Evolutionary conservation across 176 grass and related monocot genomes (phyloP).

Genomic region (Alopecurus myosuroides): DNA sequence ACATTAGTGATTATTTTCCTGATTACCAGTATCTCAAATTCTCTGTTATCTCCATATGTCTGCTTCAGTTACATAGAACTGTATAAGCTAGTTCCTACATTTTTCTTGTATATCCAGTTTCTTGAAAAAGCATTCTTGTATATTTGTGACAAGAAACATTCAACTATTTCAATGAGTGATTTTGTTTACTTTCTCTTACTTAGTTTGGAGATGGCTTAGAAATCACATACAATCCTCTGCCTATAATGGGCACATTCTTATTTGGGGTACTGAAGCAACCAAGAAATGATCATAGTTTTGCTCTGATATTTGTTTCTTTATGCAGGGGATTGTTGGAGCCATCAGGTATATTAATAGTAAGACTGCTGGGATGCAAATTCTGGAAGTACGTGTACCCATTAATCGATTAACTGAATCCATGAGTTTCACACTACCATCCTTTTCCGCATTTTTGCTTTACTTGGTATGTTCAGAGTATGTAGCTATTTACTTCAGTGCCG

Average conservation of each 20-base stretch:
- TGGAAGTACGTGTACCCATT: slow-evolving; percentile 37
- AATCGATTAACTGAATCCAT: not conserved
- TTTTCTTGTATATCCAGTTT: not conserved
- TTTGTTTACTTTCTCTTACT: not conserved
- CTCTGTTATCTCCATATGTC: not conserved
- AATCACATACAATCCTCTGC: not conserved
- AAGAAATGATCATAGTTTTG: not conserved
- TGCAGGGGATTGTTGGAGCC: slow-evolving; percentile 52
- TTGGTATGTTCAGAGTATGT: not conserved
- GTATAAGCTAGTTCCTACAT: not conserved
- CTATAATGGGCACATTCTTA: not conserved
- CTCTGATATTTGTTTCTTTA: slow-evolving; percentile 19
- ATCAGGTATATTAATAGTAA: slow-evolving; percentile 47
- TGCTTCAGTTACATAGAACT: slow-evolving; percentile 16
- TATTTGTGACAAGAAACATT: not conserved
- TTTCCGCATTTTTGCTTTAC: not conserved
- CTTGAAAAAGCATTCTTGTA: not conserved
- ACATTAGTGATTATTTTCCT: not conserved
- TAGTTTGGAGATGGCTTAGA: slow-evolving; percentile 1
- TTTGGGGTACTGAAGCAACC: not conserved
- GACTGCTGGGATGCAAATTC: slow-evolving; percentile 27
- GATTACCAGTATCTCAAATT: not conserved
- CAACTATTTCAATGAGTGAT: not conserved
- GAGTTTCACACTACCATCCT: not conserved
- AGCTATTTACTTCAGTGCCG: slow-evolving; percentile 1